Evolutionary conservation across 805 yeast species (phyloP).

Genomic region (Jamesozyma jinghongensis): DNA sequence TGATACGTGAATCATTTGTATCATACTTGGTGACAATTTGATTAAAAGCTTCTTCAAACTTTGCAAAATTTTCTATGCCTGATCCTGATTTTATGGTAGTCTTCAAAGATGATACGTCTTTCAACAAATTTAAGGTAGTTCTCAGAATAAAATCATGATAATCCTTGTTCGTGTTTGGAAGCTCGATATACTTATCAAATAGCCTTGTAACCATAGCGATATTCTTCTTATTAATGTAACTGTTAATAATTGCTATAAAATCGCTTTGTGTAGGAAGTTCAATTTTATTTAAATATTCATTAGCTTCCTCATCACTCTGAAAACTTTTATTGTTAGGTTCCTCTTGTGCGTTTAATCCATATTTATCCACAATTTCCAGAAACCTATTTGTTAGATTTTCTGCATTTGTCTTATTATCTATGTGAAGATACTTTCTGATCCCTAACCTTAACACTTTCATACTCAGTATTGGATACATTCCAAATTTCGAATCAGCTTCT

Average conservation of each 20-base stretch:
- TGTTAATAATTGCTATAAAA: constrained; percentile 20
- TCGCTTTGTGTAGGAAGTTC: constrained; percentile 23
- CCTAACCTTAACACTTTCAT: constrained; percentile 32
- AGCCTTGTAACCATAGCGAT: constrained; percentile 11
- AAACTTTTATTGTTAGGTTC: constrained; percentile 11
- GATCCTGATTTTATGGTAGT: background rate
- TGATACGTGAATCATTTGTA: constrained; percentile 9
- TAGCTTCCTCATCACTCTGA: constrained; percentile 25
- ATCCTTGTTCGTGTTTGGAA: constrained; percentile 12
- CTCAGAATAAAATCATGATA: constrained; percentile 14
- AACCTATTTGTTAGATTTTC: constrained; percentile 28
- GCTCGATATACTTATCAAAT: constrained; percentile 19
- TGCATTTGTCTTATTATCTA: constrained; percentile 22
- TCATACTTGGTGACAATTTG: constrained; percentile 14
- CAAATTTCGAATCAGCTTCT: constrained; percentile 15
- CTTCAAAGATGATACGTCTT: constrained; percentile 1
- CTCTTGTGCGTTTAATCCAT: constrained; percentile 13
- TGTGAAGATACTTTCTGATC: constrained; percentile 27
- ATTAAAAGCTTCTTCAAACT: constrained; percentile 13
- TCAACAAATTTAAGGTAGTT: constrained; percentile 18
- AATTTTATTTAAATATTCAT: constrained; percentile 22
- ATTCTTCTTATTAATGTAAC: constrained; percentile 15
- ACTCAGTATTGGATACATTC: constrained; percentile 27
- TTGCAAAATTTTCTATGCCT: constrained; percentile 6
- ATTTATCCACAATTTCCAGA: constrained; percentile 19